Evolutionary conservation across 805 yeast species (phyloP), one percentile per base, ranked within the genome.

Genomic region (Saccharomycopsis sp.): DNA sequence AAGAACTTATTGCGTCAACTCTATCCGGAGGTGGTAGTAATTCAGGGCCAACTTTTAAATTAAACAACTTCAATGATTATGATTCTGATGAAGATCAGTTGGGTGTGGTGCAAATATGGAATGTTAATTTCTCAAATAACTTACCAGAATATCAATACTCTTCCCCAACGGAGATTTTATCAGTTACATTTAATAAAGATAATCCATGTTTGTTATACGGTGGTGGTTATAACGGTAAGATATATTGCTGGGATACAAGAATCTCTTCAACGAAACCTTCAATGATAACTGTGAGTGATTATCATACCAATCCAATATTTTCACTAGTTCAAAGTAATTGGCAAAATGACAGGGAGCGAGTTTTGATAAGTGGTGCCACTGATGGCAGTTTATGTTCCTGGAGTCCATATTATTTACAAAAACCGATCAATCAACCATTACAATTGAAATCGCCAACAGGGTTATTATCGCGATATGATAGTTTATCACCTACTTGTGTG

Each of bases 221-320:
- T 3, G 73, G 73, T 1, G 56, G 67, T 21, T 51, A 51, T 3
- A 64, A 64, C 51, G 75, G 75, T 0, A 60, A 58, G 33, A 47
- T 70, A 1, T 68, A 60, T 8, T 55, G 65, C 20, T 70, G 73
- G 73, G 72, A 69, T 44, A 51, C 65, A 20, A 27, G 42, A 24
- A 22, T 22, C 9, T 23, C 31, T 21, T 7, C 16, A 11, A 24
- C 17, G n/a, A 17, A 16, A 13, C 49, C 53, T 2, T 26, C 32
- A 2, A 11, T 41, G 19, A 20, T 19, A 11, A 26, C 46, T 5
- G 11, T 27, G 8, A 21, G 31, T 3, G 19, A 21, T 13, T 21
- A 38, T n/a, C 40, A 38, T 24, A 38, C 26, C 16, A 38, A 42
- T 24, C 52, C 52, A 9, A 26, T 45, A 4, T 48, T 37, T 24